phyloP scores from a whole-genome alignment of 257 asterid genomes.

The Solanum bulbocastanum region DNA sequence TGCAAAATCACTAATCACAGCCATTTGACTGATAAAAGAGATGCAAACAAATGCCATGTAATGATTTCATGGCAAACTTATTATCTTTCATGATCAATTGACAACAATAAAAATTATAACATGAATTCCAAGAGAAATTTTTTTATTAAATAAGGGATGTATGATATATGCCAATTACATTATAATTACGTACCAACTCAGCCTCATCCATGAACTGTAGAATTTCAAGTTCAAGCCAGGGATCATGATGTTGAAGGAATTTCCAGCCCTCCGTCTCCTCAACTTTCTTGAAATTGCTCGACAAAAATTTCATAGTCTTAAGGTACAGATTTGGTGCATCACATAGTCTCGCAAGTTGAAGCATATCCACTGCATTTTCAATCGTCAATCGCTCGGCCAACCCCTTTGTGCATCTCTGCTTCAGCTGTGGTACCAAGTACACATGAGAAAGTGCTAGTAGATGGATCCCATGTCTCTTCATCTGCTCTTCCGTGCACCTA shows the following conservation, averaged over 20 bases:
- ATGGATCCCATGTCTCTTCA: slow-evolving; percentile 72
- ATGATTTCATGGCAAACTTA: background rate
- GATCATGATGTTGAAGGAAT: slow-evolving; percentile 65
- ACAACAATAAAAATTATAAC: background rate
- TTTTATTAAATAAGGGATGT: background rate
- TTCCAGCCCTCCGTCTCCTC: slow-evolving; percentile 87
- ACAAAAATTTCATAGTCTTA: slow-evolving; percentile 52
- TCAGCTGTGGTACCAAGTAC: slow-evolving; percentile 68
- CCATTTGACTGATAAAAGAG: background rate
- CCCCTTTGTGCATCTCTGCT: slow-evolving; percentile 59
- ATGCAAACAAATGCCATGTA: background rate
- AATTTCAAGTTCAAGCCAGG: slow-evolving; percentile 80
- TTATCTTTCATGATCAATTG: background rate
- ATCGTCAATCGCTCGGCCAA: slow-evolving; percentile 29
- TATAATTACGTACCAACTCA: slow-evolving; percentile 44
- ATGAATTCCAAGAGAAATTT: background rate
- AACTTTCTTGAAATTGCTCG: slow-evolving; percentile 40
- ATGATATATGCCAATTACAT: background rate
- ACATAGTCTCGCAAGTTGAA: slow-evolving; percentile 82
- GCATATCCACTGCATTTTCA: slow-evolving; percentile 66
- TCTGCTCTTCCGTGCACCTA: slow-evolving; percentile 74
- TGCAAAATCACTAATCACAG: background rate
- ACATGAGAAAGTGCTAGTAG: slow-evolving; percentile 77
- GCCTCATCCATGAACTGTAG: slow-evolving; percentile 71
- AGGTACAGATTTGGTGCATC: slow-evolving; percentile 83